phyloP scores from a whole-genome alignment of 495 filamentous ascomycete genomes.

The Friedmanniomyces endolithicus region DNA sequence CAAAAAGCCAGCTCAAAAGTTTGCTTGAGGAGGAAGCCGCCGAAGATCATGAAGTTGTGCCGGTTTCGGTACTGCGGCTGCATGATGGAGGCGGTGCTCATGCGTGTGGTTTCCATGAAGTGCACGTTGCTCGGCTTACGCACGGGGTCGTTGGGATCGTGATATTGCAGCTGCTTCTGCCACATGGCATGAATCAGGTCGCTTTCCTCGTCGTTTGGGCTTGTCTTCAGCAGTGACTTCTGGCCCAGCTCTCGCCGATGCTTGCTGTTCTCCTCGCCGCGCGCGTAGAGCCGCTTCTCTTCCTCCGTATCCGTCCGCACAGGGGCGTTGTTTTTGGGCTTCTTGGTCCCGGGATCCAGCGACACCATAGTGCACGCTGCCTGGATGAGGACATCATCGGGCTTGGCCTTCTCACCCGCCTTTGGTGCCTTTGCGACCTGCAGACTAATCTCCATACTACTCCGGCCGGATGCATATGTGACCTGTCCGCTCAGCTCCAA shows the following conservation, averaged over 20 bases:
- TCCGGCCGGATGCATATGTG: constrained; percentile 66
- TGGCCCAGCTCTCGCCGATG: constrained; percentile 57
- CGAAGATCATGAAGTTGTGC: constrained; percentile 85
- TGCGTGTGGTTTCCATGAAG: constrained; percentile 54
- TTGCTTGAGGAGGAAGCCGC: constrained; percentile 69
- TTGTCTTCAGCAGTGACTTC: constrained; percentile 53
- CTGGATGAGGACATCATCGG: constrained; percentile 61
- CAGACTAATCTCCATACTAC: constrained; percentile 68
- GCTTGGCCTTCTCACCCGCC: constrained; percentile 44
- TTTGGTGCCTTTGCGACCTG: constrained; percentile 55
- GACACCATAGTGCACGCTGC: constrained; percentile 83
- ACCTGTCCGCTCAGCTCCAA: constrained; percentile 69
- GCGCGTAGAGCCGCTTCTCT: constrained; percentile 53
- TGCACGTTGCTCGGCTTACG: constrained; percentile 51
- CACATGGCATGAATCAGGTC: constrained; percentile 71
- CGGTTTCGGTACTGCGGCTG: constrained; percentile 76
- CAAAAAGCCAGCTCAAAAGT: constrained; percentile 73
- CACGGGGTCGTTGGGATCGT: constrained; percentile 46
- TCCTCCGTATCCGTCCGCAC: constrained; percentile 56
- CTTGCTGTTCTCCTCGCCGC: constrained; percentile 61
- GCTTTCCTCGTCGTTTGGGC: constrained; percentile 64
- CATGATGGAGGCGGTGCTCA: constrained; percentile 70
- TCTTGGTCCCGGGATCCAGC: constrained; percentile 60
- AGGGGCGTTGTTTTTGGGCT: constrained; percentile 46
- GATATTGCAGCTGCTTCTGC: constrained; percentile 58